Evolutionary conservation across 192 early-diverging fungal species (phyloP).

Genomic region (Umbelopsis vinacea): DNA sequence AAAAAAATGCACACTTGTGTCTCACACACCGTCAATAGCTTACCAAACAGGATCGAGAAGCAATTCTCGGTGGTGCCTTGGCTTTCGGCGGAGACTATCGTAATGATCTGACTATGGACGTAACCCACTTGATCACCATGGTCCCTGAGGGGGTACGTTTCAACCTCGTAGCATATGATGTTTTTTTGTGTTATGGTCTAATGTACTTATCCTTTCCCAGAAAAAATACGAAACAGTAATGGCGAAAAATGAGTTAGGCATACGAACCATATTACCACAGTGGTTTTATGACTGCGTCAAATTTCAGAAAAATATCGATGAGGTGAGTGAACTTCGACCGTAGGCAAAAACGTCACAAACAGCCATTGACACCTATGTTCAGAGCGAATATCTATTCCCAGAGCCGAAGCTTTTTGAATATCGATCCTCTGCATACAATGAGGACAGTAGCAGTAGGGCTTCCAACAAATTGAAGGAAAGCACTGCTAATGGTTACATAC

Average conservation of each 20-base stretch:
- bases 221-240: constrained; percentile 51
- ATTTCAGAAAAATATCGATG: constrained; percentile 50
- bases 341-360: not conserved
- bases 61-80: constrained; percentile 43
- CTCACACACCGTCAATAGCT: constrained; percentile 29
- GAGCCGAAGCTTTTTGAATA: constrained; percentile 18
- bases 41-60: constrained; percentile 35
- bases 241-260: constrained; percentile 49
- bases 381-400: constrained; percentile 6
- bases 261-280: constrained; percentile 67
- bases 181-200: not conserved
- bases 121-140: constrained; percentile 48
- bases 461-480: not conserved
- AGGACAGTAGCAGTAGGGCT: not conserved
- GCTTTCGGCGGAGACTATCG: constrained; percentile 46
- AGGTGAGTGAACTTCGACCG: constrained; percentile 51
- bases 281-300: constrained; percentile 72
- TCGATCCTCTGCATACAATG: not conserved
- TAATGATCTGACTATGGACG: constrained; percentile 34
- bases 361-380: not conserved
- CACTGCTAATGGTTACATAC: constrained; percentile 27
- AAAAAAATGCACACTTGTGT: not conserved
- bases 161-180: not conserved
- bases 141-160: constrained; percentile 27
- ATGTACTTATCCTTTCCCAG: not conserved